Evolutionary conservation across 129 eudicot genomes (phyloP).

Genomic region (Silybum marianum): DNA sequence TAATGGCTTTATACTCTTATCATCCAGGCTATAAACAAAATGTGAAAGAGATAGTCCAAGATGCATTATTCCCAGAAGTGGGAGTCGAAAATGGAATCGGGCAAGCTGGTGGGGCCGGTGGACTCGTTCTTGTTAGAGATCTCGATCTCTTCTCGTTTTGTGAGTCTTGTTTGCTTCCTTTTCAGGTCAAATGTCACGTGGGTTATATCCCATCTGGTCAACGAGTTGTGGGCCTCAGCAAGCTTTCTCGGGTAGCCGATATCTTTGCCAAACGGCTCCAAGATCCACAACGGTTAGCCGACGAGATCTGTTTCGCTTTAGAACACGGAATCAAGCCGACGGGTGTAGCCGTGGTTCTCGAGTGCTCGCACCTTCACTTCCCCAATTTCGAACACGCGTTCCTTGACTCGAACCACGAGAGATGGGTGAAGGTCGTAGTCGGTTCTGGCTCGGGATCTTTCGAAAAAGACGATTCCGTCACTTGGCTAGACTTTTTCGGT

Average conservation of each 20-base stretch:
- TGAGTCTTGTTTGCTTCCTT: slow-evolving; percentile 92
- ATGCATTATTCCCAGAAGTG: slow-evolving; percentile 92
- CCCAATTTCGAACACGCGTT: slow-evolving; percentile 54
- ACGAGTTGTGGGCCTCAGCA: slow-evolving; percentile 93
- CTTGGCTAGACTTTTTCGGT: slow-evolving; percentile 75
- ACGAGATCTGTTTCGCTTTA: slow-evolving; percentile 73
- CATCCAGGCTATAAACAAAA: slow-evolving; percentile 72
- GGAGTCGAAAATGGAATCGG: slow-evolving; percentile 79
- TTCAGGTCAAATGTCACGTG: slow-evolving; percentile 87
- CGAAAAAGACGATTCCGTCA: slow-evolving; percentile 40
- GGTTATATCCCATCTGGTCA: slow-evolving; percentile 92
- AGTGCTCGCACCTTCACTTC: slow-evolving; percentile 77
- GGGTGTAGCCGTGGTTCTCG: slow-evolving; percentile 82
- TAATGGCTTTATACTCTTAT: not conserved
- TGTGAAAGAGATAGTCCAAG: slow-evolving; percentile 81
- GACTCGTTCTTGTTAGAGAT: slow-evolving; percentile 92
- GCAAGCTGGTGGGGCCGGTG: slow-evolving; percentile 91
- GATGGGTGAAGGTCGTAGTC: slow-evolving; percentile 49
- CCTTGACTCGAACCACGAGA: slow-evolving; percentile 51
- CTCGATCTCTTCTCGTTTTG: slow-evolving; percentile 86
- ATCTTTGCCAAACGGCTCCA: slow-evolving; percentile 88
- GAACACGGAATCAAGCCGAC: slow-evolving; percentile 75
- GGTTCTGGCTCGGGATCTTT: slow-evolving; percentile 78
- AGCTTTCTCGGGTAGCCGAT: slow-evolving; percentile 90
- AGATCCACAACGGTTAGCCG: slow-evolving; percentile 84